Percentiles rank a stretch among this genome's conserved stretches.
These are phyloP conservation scores for Naganishia albida DNA, from an alignment of 1,284 basidiomycete genomes.

Conservation along the genomic window DNA sequence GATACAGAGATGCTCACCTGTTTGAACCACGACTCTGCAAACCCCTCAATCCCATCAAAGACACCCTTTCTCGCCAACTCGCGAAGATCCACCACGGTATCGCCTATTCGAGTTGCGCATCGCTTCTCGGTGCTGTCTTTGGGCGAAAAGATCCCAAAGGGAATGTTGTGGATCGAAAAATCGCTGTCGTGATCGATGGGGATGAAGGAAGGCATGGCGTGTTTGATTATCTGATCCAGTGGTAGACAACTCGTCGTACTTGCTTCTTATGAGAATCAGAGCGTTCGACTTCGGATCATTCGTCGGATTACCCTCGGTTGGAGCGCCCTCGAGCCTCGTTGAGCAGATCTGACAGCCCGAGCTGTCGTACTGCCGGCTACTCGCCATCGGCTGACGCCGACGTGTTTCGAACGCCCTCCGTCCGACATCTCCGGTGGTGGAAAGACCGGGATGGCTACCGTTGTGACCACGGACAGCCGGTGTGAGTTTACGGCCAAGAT, in stretches of 20 bases:
- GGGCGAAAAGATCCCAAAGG: conserved; percentile 19
- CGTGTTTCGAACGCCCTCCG: not conserved
- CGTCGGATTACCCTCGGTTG: not conserved
- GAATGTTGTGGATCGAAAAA: conserved; percentile 36
- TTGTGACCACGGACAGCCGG: too few relatives aligned
- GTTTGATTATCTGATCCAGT: not conserved
- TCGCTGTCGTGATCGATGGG: conserved; percentile 16
- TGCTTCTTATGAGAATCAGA: not conserved
- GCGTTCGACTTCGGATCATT: not conserved
- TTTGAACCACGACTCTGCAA: conserved; percentile 6
- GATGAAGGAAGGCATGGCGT: conserved; percentile 22
- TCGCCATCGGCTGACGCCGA: not conserved
- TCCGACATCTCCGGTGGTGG: conserved; percentile 1
- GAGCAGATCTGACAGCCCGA: too few relatives aligned
- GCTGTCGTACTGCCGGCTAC: too few relatives aligned
- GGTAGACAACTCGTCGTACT: not conserved
- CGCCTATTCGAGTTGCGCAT: conserved; percentile 26
- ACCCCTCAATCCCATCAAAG: conserved; percentile 12
- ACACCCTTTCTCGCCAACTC: conserved; percentile 1
- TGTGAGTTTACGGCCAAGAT: too few relatives aligned
- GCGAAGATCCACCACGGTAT: conserved; percentile 8
- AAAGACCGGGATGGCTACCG: too few relatives aligned
- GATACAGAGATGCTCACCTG: conserved; percentile 4
- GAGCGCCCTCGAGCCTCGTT: not conserved
- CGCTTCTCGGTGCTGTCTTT: conserved; percentile 5